Base-by-base conservation (phyloP, 768 basidiomycete genomes). In the Russula ochroleuca region DNA sequence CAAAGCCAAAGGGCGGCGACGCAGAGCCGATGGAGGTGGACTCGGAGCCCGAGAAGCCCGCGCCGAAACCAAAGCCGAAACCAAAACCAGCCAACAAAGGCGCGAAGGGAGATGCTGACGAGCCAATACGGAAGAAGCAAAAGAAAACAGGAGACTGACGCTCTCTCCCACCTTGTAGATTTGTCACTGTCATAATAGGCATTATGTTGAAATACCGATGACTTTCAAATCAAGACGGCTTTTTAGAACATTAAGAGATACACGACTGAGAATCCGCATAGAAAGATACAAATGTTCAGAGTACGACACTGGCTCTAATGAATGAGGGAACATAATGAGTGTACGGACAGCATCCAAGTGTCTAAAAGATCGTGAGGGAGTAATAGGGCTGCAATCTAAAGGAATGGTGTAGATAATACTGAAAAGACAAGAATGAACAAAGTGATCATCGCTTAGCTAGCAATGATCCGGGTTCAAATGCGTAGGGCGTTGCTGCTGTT, bases 401-500 rank as follows among this genome's bases (percentile, higher is more conserved):
- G 50, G 48, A 60, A 23, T 15, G 23, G 31, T 19, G 37, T 57
- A 61, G 59, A 61, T 61, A 6, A 37, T 56, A 45, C 21, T 60
- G 45, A 50, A 45, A 5, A 60, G 38, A 56, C 56, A 31, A 23
- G 15, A 13, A 17, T 51, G 33, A 23, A n/a, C 9, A 45, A 33
- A 19, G 21, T 7, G 55, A 49, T 75, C 72, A 80, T 70, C 76
- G 77, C 67, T 85, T 85, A 41, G 80, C 81, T 45, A 92, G 75
- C 37, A 92, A 80, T 10, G 90, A 91, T 23, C 90, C 90, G 21
- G 87, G 87, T 67, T 87, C 87, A 69, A 92, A 92, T 10, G 83
- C 76, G 61, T 81, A 75, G 43, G 71, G 43, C 2, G 70, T 68
- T 43, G 71, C 60, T n/a, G 70, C 68, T 1, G 72, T 66, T 41